Conservation (phyloP, 768 basidiomycete species). For the Hypholoma sublateritium region DNA sequence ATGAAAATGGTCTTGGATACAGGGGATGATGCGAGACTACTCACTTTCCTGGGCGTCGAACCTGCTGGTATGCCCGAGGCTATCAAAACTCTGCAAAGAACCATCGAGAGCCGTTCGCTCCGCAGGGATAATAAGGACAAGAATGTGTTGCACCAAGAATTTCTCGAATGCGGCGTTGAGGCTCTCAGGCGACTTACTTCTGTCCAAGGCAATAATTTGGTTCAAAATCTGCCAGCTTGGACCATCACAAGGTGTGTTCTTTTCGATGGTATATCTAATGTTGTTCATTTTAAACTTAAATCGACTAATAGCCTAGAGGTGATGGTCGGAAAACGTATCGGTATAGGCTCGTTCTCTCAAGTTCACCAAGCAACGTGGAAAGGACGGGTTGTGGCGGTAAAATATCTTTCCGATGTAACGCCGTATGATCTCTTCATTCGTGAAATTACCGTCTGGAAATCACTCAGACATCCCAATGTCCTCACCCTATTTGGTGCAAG, state of each 20-base stretch:
- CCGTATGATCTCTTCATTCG: constrained; percentile 62
- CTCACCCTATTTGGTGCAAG: constrained; percentile 75
- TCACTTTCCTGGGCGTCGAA: constrained; percentile 55
- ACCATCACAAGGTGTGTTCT: constrained; percentile 59
- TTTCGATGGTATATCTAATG: neutral
- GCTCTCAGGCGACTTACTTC: constrained; percentile 59
- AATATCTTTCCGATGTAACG: constrained; percentile 63
- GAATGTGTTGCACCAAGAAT: constrained; percentile 60
- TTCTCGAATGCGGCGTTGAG: constrained; percentile 67
- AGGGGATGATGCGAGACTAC: constrained; percentile 58
- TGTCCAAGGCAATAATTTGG: constrained; percentile 21
- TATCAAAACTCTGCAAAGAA: constrained; percentile 71
- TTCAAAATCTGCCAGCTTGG: constrained; percentile 57
- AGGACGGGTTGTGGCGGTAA: constrained; percentile 60
- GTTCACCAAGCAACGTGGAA: constrained; percentile 75
- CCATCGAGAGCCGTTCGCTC: constrained; percentile 40
- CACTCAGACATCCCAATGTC: constrained; percentile 63
- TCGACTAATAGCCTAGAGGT: constrained; percentile 44
- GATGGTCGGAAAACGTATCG: constrained; percentile 61
- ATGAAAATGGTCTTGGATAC: constrained; percentile 53
- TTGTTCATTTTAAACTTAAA: neutral
- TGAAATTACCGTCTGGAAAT: constrained; percentile 70
- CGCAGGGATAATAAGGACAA: constrained; percentile 12
- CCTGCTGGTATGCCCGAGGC: constrained; percentile 72
- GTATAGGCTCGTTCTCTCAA: constrained; percentile 69